Percentiles rank a stretch among this genome's conserved stretches.
These are phyloP conservation scores for Dioscorea cayenensis DNA, from an alignment of 116 monocot species.

Conservation along the genomic window DNA sequence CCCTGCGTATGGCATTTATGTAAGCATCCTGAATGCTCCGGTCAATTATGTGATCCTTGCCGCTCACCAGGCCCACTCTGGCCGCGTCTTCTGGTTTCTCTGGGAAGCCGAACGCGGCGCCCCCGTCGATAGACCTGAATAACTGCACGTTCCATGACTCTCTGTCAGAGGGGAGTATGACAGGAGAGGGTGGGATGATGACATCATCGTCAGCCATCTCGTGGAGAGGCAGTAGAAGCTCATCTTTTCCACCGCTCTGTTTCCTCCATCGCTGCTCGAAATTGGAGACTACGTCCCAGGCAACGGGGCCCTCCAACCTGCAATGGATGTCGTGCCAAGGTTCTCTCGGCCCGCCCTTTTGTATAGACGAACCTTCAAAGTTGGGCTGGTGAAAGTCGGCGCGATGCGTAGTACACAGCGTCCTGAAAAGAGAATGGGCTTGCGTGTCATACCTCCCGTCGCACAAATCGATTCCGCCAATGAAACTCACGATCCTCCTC, in stretches of 20 bases:
- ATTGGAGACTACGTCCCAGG: constrained; percentile 28
- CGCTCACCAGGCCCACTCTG: constrained; percentile 23
- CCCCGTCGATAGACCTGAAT: constrained; percentile 30
- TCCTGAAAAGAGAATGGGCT: constrained; percentile 27
- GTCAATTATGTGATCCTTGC: constrained; percentile 28
- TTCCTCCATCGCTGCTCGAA: constrained; percentile 36
- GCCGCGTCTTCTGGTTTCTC: constrained; percentile 25
- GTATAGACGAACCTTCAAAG: constrained; percentile 7
- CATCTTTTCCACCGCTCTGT: constrained; percentile 10
- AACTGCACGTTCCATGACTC: constrained; percentile 26
- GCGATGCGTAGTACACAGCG: constrained; percentile 15
- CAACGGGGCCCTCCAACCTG: constrained; percentile 19
- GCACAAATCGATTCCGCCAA: constrained; percentile 29
- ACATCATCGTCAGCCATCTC: constrained; percentile 12
- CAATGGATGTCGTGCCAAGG: constrained; percentile 33
- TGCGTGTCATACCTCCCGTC: constrained; percentile 31
- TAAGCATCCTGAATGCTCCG: constrained; percentile 33
- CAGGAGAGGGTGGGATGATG: constrained; percentile 23
- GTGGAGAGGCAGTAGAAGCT: constrained; percentile 11
- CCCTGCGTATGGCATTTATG: constrained; percentile 21
- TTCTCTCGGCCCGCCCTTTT: constrained; percentile 30
- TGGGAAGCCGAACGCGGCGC: constrained; percentile 23
- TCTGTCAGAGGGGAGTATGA: constrained; percentile 12
- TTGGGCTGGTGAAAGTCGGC: constrained; percentile 31
- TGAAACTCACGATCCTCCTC: constrained; percentile 26